Evolutionary conservation across 257 asterid genomes (phyloP).

Genomic region (Anisodus acutangulus): DNA sequence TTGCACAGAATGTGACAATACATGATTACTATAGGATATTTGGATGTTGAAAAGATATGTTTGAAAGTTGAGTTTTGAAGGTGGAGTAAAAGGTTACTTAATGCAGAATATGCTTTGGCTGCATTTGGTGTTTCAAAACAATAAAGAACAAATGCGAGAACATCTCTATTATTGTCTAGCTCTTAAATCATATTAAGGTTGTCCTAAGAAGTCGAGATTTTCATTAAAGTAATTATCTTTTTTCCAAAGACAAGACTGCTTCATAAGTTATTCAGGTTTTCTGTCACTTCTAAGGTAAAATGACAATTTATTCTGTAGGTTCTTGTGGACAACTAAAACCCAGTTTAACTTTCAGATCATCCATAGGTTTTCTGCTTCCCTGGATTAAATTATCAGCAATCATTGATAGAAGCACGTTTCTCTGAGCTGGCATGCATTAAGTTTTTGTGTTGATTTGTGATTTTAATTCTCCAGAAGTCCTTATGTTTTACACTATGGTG

Average conservation of each 20-base stretch:
- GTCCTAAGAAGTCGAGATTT: not conserved
- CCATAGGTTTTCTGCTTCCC: not conserved
- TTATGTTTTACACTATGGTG: not conserved
- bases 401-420: too few species aligned
- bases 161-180: not conserved
- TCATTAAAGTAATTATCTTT: not conserved
- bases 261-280: not conserved
- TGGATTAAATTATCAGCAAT: too few species aligned
- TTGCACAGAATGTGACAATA: not conserved
- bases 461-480: not conserved
- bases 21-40: not conserved
- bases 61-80: not conserved
- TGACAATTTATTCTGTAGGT: not conserved
- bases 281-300: not conserved
- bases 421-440: not conserved
- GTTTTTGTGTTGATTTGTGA: not conserved
- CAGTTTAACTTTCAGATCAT: not conserved
- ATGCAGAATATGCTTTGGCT: not conserved
- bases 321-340: conserved; percentile 10
- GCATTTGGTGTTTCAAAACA: conserved; percentile 12
- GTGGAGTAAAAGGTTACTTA: conserved; percentile 2
- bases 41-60: not conserved
- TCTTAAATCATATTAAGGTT: conserved; percentile 7
- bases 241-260: not conserved
- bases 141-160: not conserved